Conservation (phyloP, 148 eudicot species). For the Rhododendron simsii region DNA sequence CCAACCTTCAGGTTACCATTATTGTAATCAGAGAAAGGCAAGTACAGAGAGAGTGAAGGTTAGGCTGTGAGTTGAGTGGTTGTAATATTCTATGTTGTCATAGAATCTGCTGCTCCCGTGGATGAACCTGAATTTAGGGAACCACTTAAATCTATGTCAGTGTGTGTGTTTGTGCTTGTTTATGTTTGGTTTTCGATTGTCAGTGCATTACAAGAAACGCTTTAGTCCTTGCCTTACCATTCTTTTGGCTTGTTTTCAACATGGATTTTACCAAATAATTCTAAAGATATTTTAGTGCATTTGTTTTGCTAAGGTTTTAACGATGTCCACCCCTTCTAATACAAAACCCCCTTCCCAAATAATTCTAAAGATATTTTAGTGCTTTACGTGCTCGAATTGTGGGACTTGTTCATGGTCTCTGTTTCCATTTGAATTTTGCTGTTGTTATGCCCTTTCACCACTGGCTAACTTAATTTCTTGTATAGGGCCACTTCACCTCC, state of each 20-base stretch:
- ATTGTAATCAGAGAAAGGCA: neutral
- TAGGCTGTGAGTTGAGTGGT: neutral
- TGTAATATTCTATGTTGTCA: neutral
- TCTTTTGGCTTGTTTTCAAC: neutral
- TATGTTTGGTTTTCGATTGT: too few relatives aligned
- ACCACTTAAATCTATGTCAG: neutral
- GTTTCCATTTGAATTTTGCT: neutral
- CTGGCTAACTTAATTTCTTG: neutral
- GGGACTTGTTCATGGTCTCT: neutral
- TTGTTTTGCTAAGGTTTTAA: neutral
- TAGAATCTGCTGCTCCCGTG: too few relatives aligned
- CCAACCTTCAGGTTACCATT: neutral
- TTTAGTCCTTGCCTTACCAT: neutral
- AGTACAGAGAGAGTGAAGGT: too few relatives aligned
- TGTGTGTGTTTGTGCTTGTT: too few relatives aligned
- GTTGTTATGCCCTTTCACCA: neutral
- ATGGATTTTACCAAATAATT: neutral
- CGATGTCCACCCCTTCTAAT: neutral
- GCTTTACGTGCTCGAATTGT: neutral
- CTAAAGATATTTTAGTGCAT: neutral
- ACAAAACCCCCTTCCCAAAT: neutral
- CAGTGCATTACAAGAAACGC: neutral
- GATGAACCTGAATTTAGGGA: neutral
- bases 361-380: too few relatives aligned
- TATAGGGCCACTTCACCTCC: conserved; percentile 96